Base-by-base conservation (phyloP, 306 rosid genomes). In the Abrus pulchellus region DNA sequence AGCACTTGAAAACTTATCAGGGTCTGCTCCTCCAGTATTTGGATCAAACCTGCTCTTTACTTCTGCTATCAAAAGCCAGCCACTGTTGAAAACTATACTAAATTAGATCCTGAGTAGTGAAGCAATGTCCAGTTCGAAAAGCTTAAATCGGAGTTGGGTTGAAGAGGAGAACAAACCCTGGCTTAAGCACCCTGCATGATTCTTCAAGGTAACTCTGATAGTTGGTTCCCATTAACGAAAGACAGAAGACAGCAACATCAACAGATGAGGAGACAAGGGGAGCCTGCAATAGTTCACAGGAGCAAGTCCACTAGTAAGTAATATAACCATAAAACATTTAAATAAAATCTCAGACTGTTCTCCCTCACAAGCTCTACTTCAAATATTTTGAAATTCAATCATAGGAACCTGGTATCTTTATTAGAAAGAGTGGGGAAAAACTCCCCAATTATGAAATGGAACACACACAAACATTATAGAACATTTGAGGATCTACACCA, bases 11-110 rank as follows among this genome's bases (percentile, higher is more conserved):
- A 95, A 93, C 72, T 76, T 86, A 49, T 88, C 83, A 9, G 98
- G 97, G 49, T 95, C 96, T 41, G 99, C 98, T 85, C 97, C 99
- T 73, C 97, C 97, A 8, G 80, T 93, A 38, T 81, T 89, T 68
- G 94, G 92, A 85, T 93, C 99, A 75, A 94, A 91, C 85, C 97
- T 87, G 85, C 99, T 94, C 83, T 89, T 95, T 2, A 94, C 99
- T 93, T 94, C 99, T 49, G 97, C 92, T 84, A 93, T 94, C 88
- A 94, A 82, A 77, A 94, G 97, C 97, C 95, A 93, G 41, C 97
- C 97, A 72, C 99, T 90, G 78, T 60, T 77, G 55, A 64, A 33
- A 79, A 82, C 70, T 30, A 38, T 63, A 38, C 30, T n/a, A 65
- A 54, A 83, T 86, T 78, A 83, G 74, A 82, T 28, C 11, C 70